Percentiles rank a stretch among this genome's conserved stretches.
Evolutionary conservation across 805 yeast species (phyloP).

Genomic region (Pichia paraexigua): DNA sequence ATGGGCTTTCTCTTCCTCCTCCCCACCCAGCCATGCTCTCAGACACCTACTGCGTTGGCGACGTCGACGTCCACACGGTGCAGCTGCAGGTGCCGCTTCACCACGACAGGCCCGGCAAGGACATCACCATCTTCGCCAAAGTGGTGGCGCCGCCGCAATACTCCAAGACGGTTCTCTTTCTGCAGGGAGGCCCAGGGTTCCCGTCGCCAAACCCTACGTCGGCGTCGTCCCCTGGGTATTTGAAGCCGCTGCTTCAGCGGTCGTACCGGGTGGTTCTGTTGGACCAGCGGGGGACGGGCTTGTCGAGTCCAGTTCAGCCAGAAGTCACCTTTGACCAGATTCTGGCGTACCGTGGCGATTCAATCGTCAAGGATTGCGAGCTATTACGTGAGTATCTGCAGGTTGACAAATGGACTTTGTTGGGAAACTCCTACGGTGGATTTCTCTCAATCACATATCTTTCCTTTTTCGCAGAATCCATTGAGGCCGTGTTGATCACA

Average conservation of each 20-base stretch:
- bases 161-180: slow-evolving; percentile 18
- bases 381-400: slow-evolving; percentile 31
- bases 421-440: slow-evolving; percentile 26
- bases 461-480: slow-evolving; percentile 19
- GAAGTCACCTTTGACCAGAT: slow-evolving; percentile 12
- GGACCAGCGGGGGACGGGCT: slow-evolving; percentile 60
- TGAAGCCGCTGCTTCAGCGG: slow-evolving; percentile 15
- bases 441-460: slow-evolving; percentile 9
- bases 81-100: background rate
- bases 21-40: too few relatives aligned
- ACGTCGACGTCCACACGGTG: background rate
- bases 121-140: background rate
- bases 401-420: slow-evolving; percentile 37
- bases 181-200: slow-evolving; percentile 53
- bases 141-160: background rate
- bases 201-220: slow-evolving; percentile 27
- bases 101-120: background rate
- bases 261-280: slow-evolving; percentile 29
- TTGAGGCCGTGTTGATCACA: slow-evolving; percentile 40
- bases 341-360: slow-evolving; percentile 35
- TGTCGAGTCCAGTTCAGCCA: slow-evolving; percentile 39
- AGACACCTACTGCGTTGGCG: background rate
- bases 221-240: slow-evolving; percentile 11
- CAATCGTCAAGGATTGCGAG: slow-evolving; percentile 45
- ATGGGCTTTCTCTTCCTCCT: too few relatives aligned